Percentiles rank a stretch among this genome's conserved stretches.
These are phyloP conservation scores for Alternaria hordeiaustralica DNA, from an alignment of 2,329 filamentous ascomycete species.

Conservation along the genomic window DNA sequence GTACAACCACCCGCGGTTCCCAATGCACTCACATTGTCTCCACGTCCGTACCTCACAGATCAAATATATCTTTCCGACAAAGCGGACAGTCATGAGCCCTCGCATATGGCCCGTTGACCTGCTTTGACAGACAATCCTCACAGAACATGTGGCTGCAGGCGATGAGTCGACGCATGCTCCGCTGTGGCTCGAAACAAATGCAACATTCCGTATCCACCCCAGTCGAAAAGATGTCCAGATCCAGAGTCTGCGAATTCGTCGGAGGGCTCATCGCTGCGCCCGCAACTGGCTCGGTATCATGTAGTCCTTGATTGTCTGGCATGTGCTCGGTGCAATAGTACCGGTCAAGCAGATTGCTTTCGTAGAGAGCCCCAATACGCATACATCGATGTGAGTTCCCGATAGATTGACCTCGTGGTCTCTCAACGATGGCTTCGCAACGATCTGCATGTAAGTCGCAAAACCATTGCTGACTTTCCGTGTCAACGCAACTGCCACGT, in stretches of 20 bases:
- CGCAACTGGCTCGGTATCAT: not conserved
- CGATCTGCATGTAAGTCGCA: constrained; percentile 1
- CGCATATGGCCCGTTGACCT: not conserved
- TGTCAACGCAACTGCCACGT: not conserved
- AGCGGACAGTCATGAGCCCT: not conserved
- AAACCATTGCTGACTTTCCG: not conserved
- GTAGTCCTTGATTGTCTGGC: not conserved
- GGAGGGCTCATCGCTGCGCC: not conserved
- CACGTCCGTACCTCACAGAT: not conserved
- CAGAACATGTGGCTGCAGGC: constrained; percentile 6
- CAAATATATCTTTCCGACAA: not conserved
- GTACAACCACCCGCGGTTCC: too few relatives aligned
- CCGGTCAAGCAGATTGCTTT: not conserved
- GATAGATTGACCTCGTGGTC: not conserved
- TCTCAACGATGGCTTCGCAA: not conserved
- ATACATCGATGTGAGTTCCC: not conserved
- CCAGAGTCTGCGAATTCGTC: not conserved
- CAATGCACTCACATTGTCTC: too few relatives aligned
- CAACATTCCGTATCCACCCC: constrained; percentile 5
- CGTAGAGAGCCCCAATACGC: not conserved
- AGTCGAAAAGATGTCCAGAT: not conserved
- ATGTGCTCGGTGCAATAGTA: not conserved
- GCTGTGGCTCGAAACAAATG: constrained; percentile 2
- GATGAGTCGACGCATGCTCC: constrained; percentile 4
- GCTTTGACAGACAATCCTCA: not conserved